Evolutionary conservation across 2,329 filamentous ascomycete genomes (phyloP).

Genomic region (Epichloe gansuensis): DNA sequence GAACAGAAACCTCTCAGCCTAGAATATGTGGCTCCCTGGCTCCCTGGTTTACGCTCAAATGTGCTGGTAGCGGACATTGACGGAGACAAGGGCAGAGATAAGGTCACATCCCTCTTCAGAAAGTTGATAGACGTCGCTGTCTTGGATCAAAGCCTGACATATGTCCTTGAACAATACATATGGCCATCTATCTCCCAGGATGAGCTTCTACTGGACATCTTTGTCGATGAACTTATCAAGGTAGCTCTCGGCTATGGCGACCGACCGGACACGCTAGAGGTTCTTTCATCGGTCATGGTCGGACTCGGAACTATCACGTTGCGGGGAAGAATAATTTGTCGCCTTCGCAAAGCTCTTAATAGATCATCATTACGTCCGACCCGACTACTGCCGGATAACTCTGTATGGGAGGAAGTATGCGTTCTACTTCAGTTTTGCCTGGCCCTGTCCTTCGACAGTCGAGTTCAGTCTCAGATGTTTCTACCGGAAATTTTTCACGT

Average conservation of each 20-base stretch:
- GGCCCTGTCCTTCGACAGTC: constrained; percentile 53
- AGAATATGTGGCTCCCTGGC: constrained; percentile 59
- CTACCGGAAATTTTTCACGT: constrained; percentile 58
- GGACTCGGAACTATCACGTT: constrained; percentile 53
- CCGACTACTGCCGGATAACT: constrained; percentile 50
- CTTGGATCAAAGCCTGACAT: constrained; percentile 44
- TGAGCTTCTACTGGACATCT: constrained; percentile 52
- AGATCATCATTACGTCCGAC: constrained; percentile 55
- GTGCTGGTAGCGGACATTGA: constrained; percentile 47
- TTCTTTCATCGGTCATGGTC: constrained; percentile 48
- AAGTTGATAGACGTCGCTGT: constrained; percentile 55
- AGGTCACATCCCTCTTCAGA: constrained; percentile 48
- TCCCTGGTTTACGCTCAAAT: constrained; percentile 46
- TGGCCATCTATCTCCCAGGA: constrained; percentile 54
- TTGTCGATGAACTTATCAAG: constrained; percentile 54
- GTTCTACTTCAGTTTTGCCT: constrained; percentile 53
- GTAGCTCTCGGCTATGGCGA: constrained; percentile 43
- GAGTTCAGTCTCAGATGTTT: constrained; percentile 54
- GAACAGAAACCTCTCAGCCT: constrained; percentile 54
- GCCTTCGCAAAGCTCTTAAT: constrained; percentile 53
- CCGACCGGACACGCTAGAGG: constrained; percentile 46
- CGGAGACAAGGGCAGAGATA: constrained; percentile 53
- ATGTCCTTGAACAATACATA: constrained; percentile 50
- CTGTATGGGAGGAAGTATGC: constrained; percentile 57
- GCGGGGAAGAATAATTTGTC: constrained; percentile 50